Evolutionary conservation across 2,329 filamentous ascomycete genomes (phyloP), one percentile per base, ranked within the genome.

Genomic region (Venturia nashicola): DNA sequence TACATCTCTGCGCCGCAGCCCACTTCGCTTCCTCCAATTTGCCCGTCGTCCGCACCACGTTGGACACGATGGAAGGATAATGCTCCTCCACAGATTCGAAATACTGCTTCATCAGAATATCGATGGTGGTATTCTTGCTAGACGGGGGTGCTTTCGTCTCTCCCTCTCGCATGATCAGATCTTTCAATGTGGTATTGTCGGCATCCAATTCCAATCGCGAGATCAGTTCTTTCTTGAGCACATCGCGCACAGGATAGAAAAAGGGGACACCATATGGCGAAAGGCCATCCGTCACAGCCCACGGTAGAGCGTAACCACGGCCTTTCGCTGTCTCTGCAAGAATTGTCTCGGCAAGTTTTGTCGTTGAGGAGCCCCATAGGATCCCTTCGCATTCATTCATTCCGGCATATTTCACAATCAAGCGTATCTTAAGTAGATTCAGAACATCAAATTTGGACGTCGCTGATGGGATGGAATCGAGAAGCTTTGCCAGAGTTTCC

Each of bases 291-390:
- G 86, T 85, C 18, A 92, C 83, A 68, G 89, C 84, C 86, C 88
- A 93, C 0, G 92, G 90, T 23, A 97, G 77, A 5, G 88, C 85
- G 68, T 88, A 91, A 0, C 93, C 94, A 60, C 93, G 83, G 1
- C 94, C 94, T 76, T 96, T 97, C 32, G 93, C 91, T 2, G 93
- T 91, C 76, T 94, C 90, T 7, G 90, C 82, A 16, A 99, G 83
- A 0, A 91, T 90, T 70, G 90, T 86, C 68, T 93, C 90, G 4
- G 94, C 93, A 39, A 99, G 84, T 18, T 86, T 84, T 5, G 91
- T 97, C 23, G 94, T 96, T 68, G 86, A 95, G 75, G 93, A 87
- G 27, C 90, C 92, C 74, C 94, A 87, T 1, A 97, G 76, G 51
- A 97, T 81, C 14, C 85, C 86, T 67, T 87, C 83, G 72, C 86